Evolutionary conservation across 352 stramenopile species (phyloP).

Genomic region (Globisporangium cederbergense): DNA sequence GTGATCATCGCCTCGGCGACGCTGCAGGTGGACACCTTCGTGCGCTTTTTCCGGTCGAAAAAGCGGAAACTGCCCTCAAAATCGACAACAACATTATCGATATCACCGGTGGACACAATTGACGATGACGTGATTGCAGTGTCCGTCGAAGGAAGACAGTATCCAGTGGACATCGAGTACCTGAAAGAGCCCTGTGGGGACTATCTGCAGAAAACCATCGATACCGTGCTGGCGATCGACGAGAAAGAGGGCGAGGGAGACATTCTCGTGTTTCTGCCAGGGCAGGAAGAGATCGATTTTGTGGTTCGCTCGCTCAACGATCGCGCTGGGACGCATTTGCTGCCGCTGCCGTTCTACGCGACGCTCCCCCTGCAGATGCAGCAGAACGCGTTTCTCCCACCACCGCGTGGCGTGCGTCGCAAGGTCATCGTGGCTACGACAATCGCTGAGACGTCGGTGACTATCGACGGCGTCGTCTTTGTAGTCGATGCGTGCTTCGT

Average conservation of each 20-base stretch:
- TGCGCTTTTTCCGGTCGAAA: slow-evolving; percentile 86
- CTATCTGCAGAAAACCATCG: slow-evolving; percentile 72
- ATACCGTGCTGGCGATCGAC: slow-evolving; percentile 70
- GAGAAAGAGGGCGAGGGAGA: slow-evolving; percentile 79
- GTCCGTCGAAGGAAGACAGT: slow-evolving; percentile 85
- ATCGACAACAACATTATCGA: neutral
- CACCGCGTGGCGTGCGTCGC: slow-evolving; percentile 51
- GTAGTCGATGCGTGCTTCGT: slow-evolving; percentile 76
- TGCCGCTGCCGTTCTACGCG: slow-evolving; percentile 88
- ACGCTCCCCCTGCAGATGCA: slow-evolving; percentile 92
- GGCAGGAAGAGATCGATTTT: slow-evolving; percentile 93
- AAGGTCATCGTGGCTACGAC: slow-evolving; percentile 91
- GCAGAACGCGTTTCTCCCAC: slow-evolving; percentile 86
- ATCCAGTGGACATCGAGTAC: slow-evolving; percentile 92
- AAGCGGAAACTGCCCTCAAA: slow-evolving; percentile 23
- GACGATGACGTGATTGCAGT: slow-evolving; percentile 58
- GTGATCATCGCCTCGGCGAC: slow-evolving; percentile 85
- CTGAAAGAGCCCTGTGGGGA: slow-evolving; percentile 59
- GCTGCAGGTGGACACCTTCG: slow-evolving; percentile 83
- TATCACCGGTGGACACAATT: slow-evolving; percentile 2
- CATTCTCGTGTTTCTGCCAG: slow-evolving; percentile 95
- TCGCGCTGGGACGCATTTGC: slow-evolving; percentile 39
- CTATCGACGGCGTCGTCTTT: slow-evolving; percentile 94
- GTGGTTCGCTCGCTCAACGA: slow-evolving; percentile 74
- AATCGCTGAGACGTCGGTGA: slow-evolving; percentile 96